These are phyloP conservation scores for Prunus campanulata DNA, from an alignment of 306 rosid species.

Conservation along the genomic window DNA sequence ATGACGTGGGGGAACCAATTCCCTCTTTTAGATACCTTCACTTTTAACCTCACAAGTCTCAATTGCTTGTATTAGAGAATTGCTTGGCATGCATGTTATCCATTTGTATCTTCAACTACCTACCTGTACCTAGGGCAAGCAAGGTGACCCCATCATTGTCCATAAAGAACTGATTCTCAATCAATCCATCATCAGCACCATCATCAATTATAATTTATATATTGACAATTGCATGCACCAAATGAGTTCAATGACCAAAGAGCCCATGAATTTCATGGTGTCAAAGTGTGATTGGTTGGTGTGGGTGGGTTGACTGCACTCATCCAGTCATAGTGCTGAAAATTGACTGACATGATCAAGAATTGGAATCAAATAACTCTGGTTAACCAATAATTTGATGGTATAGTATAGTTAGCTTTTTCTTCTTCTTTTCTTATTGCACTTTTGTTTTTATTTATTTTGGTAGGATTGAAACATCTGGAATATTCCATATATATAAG, in stretches of 20 bases:
- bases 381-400: conserved; percentile 26
- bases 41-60: conserved; percentile 28
- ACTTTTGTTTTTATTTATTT: conserved; percentile 35
- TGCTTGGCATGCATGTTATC: conserved; percentile 32
- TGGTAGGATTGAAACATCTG: conserved; percentile 32
- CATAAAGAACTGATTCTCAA: conserved; percentile 43
- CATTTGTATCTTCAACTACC: conserved; percentile 31
- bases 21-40: conserved; percentile 14
- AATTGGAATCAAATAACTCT: conserved; percentile 23
- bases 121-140: not conserved
- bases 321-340: conserved; percentile 3
- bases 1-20: conserved; percentile 37
- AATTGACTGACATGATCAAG: conserved; percentile 16
- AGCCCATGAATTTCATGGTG: not conserved
- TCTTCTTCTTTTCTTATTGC: not conserved
- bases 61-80: conserved; percentile 24
- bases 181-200: not conserved
- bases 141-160: conserved; percentile 18
- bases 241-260: not conserved
- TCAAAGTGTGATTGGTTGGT: not conserved
- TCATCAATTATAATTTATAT: no score
- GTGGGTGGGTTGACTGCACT: not conserved
- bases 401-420: conserved; percentile 20
- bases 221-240: not conserved
- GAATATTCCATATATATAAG: conserved; percentile 36